Conservation (phyloP, 208 protist species). For the Trichomonas vaginalis region DNA sequence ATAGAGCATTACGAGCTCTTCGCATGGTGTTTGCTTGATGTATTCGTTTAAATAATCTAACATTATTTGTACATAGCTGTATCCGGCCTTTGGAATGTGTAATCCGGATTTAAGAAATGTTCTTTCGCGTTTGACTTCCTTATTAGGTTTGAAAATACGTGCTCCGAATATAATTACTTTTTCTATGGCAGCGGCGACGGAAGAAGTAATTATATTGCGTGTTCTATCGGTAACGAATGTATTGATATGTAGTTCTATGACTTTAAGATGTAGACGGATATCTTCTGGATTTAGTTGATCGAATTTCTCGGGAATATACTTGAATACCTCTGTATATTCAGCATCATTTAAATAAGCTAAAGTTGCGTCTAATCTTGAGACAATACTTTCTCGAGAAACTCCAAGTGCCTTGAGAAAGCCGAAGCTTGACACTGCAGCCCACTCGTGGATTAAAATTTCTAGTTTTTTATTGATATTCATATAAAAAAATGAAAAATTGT, state of each 20-base stretch:
- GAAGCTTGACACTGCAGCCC: background rate
- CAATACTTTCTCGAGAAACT: background rate
- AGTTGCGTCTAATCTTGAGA: background rate
- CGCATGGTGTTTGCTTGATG: background rate
- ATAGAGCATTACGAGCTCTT: background rate
- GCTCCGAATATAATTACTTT: background rate
- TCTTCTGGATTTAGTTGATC: background rate
- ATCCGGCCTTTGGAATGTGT: background rate
- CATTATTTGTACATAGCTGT: background rate
- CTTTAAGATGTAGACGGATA: background rate
- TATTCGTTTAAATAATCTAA: background rate
- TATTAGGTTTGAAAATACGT: background rate
- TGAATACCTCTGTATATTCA: background rate
- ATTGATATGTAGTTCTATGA: background rate
- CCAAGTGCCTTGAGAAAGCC: background rate
- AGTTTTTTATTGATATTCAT: background rate
- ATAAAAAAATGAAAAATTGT: background rate
- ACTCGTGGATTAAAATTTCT: background rate
- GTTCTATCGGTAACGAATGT: background rate
- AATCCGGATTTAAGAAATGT: background rate
- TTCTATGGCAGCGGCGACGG: background rate
- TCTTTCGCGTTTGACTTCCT: background rate
- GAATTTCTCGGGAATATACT: background rate
- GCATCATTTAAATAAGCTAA: background rate
- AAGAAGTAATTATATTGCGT: background rate